phyloP scores from a whole-genome alignment of 2,329 filamentous ascomycete genomes.

The Phoma herbarum region DNA sequence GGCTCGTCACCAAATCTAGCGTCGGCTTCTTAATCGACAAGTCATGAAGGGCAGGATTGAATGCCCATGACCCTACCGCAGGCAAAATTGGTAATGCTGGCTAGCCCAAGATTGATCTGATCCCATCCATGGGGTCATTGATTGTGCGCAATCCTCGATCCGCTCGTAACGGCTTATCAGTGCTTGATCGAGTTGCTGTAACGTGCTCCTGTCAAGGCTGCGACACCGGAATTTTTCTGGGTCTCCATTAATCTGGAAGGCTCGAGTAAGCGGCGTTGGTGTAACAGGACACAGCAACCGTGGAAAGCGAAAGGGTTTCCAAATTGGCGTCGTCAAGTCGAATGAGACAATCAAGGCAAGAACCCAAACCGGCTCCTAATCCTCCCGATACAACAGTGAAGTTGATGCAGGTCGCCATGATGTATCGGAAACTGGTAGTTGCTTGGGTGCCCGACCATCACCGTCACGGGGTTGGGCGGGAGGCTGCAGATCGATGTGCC shows the following conservation, averaged over 20 bases:
- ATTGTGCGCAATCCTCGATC: slow-evolving; percentile 11
- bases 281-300: slow-evolving; percentile 38
- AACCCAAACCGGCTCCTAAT: slow-evolving; percentile 36
- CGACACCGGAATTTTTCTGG: slow-evolving; percentile 35
- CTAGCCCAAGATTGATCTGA: neutral
- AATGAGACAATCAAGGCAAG: slow-evolving; percentile 44
- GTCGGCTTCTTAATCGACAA: neutral
- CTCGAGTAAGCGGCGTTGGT: slow-evolving; percentile 38
- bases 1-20: slow-evolving; percentile 1
- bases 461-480: slow-evolving; percentile 46
- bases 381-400: slow-evolving; percentile 41
- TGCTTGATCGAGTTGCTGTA: slow-evolving; percentile 41
- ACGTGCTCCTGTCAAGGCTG: slow-evolving; percentile 31
- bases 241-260: slow-evolving; percentile 34
- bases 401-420: slow-evolving; percentile 49
- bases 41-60: neutral
- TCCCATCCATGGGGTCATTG: slow-evolving; percentile 13
- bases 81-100: neutral
- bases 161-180: slow-evolving; percentile 21
- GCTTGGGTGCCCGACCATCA: slow-evolving; percentile 40
- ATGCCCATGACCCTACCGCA: neutral
- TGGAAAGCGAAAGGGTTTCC: slow-evolving; percentile 22
- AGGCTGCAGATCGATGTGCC: slow-evolving; percentile 48
- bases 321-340: slow-evolving; percentile 27
- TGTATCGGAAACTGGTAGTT: slow-evolving; percentile 35